phyloP scores from a whole-genome alignment of 2,329 filamentous ascomycete genomes.

The Calonectria pteridis region DNA sequence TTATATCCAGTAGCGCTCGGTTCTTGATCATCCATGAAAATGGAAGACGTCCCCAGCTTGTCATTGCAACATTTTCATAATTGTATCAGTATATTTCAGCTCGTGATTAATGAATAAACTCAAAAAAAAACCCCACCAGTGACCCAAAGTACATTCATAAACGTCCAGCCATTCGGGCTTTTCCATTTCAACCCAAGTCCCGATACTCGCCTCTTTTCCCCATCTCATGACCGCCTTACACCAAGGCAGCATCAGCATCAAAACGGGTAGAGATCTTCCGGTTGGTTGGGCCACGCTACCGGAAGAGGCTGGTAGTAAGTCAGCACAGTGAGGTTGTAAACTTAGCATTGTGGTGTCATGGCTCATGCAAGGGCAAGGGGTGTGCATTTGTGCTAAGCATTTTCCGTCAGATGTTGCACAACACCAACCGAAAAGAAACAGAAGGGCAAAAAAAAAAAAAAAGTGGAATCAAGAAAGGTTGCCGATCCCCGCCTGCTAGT shows the following conservation, averaged over 20 bases:
- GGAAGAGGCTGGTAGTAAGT: not conserved
- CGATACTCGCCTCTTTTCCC: not conserved
- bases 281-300: not conserved
- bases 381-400: constrained; percentile 3
- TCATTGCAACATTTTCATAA: not conserved
- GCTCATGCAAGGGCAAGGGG: constrained; percentile 7
- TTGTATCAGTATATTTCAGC: not conserved
- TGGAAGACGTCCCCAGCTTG: not conserved
- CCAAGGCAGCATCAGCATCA: not conserved
- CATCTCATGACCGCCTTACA: not conserved
- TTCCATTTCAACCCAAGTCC: not conserved
- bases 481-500: not conserved
- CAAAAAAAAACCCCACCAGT: rapidly evolving
- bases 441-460: not conserved
- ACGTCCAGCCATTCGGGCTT: not conserved
- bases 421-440: not conserved
- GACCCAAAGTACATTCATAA: not conserved
- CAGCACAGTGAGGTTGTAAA: not conserved
- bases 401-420: constrained; percentile 1
- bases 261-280: not conserved
- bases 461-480: constrained; percentile 7
- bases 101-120: not conserved
- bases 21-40: not conserved
- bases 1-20: not conserved
- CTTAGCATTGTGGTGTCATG: constrained; percentile 6